A percentile compares a stretch with the other conserved stretches of the same genome.
Conservation (phyloP, 208 protist species). For the Trypanosomatidae sp. region DNA sequence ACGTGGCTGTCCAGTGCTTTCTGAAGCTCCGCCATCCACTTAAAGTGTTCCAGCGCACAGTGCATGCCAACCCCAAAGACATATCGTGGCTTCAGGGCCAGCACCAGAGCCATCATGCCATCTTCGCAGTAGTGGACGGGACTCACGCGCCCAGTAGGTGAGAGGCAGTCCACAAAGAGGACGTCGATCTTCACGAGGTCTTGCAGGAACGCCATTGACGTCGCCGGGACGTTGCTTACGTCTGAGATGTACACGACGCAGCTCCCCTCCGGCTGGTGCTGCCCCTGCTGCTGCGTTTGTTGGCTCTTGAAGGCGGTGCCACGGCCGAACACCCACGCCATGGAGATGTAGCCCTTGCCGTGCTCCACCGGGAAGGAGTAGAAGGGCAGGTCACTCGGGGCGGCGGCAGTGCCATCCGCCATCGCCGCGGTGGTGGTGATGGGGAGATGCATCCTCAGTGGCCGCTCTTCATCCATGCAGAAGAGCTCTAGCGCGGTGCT, state of each 20-base stretch:
- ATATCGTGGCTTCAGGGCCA: slow-evolving; percentile 39
- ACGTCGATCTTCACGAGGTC: slow-evolving; percentile 81
- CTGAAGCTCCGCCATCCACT: slow-evolving; percentile 30
- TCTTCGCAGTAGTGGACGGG: slow-evolving; percentile 73
- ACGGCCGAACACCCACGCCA: slow-evolving; percentile 85
- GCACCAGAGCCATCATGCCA: slow-evolving; percentile 52
- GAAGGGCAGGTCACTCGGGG: slow-evolving; percentile 32
- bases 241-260: slow-evolving; percentile 88
- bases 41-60: slow-evolving; percentile 63
- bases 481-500: slow-evolving; percentile 81
- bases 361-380: slow-evolving; percentile 83
- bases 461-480: slow-evolving; percentile 41
- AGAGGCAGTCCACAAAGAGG: slow-evolving; percentile 71
- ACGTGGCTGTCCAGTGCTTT: slow-evolving; percentile 32
- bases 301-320: slow-evolving; percentile 62
- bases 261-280: slow-evolving; percentile 18
- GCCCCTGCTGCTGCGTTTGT: background rate
- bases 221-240: slow-evolving; percentile 53
- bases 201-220: slow-evolving; percentile 70
- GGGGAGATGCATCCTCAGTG: slow-evolving; percentile 50
- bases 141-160: slow-evolving; percentile 33
- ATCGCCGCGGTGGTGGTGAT: slow-evolving; percentile 20
- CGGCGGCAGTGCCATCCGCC: background rate
- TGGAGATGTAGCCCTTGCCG: slow-evolving; percentile 66
- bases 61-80: slow-evolving; percentile 80